Percentiles rank a stretch among this genome's conserved stretches.
Evolutionary conservation across 192 early-diverging fungal genomes (phyloP).

Genomic region (Chytriomyces sp.): DNA sequence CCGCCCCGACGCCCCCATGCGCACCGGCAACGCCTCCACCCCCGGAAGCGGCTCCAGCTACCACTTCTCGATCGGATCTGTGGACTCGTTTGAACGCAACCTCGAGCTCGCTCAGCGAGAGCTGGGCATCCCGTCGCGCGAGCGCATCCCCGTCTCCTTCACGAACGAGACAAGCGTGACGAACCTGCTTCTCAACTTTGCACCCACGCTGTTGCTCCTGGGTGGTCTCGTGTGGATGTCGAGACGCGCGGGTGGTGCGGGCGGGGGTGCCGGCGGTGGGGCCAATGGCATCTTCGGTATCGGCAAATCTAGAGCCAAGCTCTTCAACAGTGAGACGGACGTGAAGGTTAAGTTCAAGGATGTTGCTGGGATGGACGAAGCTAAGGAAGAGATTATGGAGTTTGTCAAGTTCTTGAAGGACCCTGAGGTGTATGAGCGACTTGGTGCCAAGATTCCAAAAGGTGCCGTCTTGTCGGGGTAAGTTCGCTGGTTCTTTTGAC

Average conservation of each 20-base stretch:
- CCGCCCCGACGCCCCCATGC: slow-evolving; percentile 60
- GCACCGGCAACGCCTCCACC: slow-evolving; percentile 6
- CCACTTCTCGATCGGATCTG: slow-evolving; percentile 90
- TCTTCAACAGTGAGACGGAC: slow-evolving; percentile 97
- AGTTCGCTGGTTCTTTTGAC: neutral
- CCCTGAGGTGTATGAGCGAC: slow-evolving; percentile 83
- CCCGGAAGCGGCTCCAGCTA: slow-evolving; percentile 39
- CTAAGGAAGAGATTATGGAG: slow-evolving; percentile 99
- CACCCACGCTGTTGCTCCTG: slow-evolving; percentile 88
- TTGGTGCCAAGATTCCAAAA: slow-evolving; percentile 99
- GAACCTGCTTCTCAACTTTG: slow-evolving; percentile 83
- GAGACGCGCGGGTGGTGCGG: slow-evolving; percentile 70
- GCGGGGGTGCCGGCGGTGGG: slow-evolving; percentile 45
- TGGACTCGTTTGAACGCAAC: slow-evolving; percentile 92
- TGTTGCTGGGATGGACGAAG: slow-evolving; percentile 98
- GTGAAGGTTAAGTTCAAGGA: slow-evolving; percentile 98
- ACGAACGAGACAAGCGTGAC: slow-evolving; percentile 74
- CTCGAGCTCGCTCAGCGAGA: slow-evolving; percentile 87
- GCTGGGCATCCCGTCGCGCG: slow-evolving; percentile 83
- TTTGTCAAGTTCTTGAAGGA: slow-evolving; percentile 99
- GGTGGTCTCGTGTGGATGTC: slow-evolving; percentile 89
- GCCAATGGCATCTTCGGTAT: slow-evolving; percentile 92
- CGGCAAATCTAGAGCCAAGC: slow-evolving; percentile 91
- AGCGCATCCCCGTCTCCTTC: slow-evolving; percentile 93
- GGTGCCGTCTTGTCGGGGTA: slow-evolving; percentile 90